Evolutionary conservation across 371 early-diverging fungal genomes (phyloP).

Genomic region (Syncephalis plumigaleata): DNA sequence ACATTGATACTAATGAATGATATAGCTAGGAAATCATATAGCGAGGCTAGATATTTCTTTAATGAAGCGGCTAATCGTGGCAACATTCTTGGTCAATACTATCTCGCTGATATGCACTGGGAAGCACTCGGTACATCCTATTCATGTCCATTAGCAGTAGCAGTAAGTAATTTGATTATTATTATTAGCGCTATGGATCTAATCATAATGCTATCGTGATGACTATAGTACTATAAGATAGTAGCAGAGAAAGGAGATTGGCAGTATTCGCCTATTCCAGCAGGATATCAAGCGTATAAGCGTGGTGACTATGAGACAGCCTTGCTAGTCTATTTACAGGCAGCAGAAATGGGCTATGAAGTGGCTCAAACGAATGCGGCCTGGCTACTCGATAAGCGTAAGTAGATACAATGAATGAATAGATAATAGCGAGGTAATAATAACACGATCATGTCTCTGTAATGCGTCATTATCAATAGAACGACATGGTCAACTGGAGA

Average conservation of each 20-base stretch:
- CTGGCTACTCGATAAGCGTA: slow-evolving; percentile 64
- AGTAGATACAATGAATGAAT: neutral
- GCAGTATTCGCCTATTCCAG: slow-evolving; percentile 40
- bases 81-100: neutral
- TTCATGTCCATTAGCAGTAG: slow-evolving; percentile 1
- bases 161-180: neutral
- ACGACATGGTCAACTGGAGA: neutral
- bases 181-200: neutral
- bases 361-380: slow-evolving; percentile 77
- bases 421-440: no score
- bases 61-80: slow-evolving; percentile 13
- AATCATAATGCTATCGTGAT: neutral
- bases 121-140: neutral
- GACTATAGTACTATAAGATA: slow-evolving; percentile 53
- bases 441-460: neutral
- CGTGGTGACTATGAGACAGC: slow-evolving; percentile 52
- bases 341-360: slow-evolving; percentile 76
- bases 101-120: neutral
- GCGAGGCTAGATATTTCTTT: slow-evolving; percentile 8
- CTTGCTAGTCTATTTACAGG: slow-evolving; percentile 46
- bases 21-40: slow-evolving; percentile 9
- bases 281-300: slow-evolving; percentile 29
- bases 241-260: slow-evolving; percentile 78
- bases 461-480: neutral
- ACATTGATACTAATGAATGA: neutral